Conservation (phyloP, 768 basidiomycete genomes). For the Hygrophoropsis aurantiaca region DNA sequence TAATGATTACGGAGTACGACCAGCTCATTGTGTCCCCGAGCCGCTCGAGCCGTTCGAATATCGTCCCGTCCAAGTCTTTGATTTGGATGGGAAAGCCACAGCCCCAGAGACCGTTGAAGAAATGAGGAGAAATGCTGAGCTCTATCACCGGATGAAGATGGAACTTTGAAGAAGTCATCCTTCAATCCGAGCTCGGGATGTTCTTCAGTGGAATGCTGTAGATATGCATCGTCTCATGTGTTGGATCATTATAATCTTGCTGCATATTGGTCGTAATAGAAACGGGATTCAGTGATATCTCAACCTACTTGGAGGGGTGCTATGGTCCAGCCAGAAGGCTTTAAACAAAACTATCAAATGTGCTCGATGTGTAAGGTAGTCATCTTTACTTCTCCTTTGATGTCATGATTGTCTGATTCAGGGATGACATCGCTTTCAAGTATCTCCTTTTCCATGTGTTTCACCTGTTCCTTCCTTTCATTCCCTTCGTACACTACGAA, state of each 20-base stretch:
- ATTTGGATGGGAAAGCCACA: constrained; percentile 32
- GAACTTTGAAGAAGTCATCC: constrained; percentile 13
- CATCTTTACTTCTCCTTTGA: constrained; percentile 12
- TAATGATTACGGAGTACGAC: constrained; percentile 55
- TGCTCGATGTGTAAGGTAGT: constrained; percentile 15
- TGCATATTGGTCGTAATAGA: no score
- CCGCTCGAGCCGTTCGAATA: constrained; percentile 40
- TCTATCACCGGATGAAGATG: constrained; percentile 39
- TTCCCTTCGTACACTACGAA: constrained; percentile 46
- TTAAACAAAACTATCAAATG: no score
- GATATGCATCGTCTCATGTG: no score
- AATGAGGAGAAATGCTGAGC: constrained; percentile 39
- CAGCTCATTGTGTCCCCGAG: constrained; percentile 38
- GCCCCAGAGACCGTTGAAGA: constrained; percentile 33
- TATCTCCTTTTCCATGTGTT: constrained; percentile 42
- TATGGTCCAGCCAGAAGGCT: no score
- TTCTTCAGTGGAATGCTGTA: no score
- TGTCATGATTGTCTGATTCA: background rate
- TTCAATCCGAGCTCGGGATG: background rate
- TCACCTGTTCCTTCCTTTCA: constrained; percentile 38
- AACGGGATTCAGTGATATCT: no score
- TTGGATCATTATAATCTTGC: no score
- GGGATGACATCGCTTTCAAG: constrained; percentile 12
- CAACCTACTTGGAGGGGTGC: no score
- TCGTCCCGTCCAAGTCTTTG: constrained; percentile 30